These are phyloP conservation scores for Croton laevigatus DNA, from an alignment of 441 rosid species.

Conservation along the genomic window DNA sequence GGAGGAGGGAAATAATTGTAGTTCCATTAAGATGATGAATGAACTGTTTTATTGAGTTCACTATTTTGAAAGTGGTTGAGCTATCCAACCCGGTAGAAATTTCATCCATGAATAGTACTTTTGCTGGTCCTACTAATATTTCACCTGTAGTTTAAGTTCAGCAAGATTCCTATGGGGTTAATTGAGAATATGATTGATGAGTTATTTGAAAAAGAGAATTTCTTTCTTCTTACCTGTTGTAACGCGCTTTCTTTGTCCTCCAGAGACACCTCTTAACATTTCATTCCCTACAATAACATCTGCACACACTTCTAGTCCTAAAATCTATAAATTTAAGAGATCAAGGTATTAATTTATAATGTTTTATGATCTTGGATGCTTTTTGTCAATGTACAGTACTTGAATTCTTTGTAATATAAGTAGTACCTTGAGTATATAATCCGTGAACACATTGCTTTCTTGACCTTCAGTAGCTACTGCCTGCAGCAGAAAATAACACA, in stretches of 20 bases:
- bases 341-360: neutral
- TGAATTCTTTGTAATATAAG: neutral
- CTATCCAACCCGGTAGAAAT: slow-evolving; percentile 87
- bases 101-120: slow-evolving; percentile 73
- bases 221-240: slow-evolving; percentile 53
- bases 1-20: slow-evolving; percentile 78
- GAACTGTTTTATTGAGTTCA: slow-evolving; percentile 57
- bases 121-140: slow-evolving; percentile 75
- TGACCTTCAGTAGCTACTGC: slow-evolving; percentile 55
- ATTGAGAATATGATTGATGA: neutral
- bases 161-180: neutral
- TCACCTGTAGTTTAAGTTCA: slow-evolving; percentile 44
- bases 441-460: slow-evolving; percentile 57
- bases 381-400: neutral
- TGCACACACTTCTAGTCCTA: slow-evolving; percentile 81
- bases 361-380: neutral
- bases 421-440: slow-evolving; percentile 54
- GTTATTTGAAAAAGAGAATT: neutral
- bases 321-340: slow-evolving; percentile 37
- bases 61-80: slow-evolving; percentile 70
- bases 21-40: slow-evolving; percentile 62
- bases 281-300: slow-evolving; percentile 81
- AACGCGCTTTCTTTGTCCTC: slow-evolving; percentile 85
- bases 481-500: neutral
- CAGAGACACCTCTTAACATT: slow-evolving; percentile 86